A percentile compares a stretch with the other conserved stretches of the same genome.
Conservation (phyloP, 2,329 filamentous ascomycete genomes). For the Penicillium sp. region DNA sequence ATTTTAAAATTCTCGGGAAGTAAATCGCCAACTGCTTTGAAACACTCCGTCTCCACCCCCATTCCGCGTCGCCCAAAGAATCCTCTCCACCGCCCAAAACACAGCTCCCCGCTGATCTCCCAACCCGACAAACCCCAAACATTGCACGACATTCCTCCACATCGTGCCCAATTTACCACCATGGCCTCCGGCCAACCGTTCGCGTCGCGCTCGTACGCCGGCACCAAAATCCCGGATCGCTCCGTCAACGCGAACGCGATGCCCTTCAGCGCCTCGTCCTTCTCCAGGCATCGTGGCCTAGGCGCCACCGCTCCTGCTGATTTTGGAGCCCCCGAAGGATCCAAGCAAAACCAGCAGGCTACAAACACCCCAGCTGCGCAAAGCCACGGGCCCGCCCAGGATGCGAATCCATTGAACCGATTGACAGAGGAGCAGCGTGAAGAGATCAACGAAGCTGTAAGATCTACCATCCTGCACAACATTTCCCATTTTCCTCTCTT, state of each 20-base stretch:
- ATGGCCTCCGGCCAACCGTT: conserved; percentile 59
- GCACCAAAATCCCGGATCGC: conserved; percentile 55
- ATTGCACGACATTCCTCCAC: neutral
- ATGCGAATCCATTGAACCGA: conserved; percentile 52
- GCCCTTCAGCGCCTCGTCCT: conserved; percentile 45
- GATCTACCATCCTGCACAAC: conserved; percentile 33
- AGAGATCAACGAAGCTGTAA: conserved; percentile 89
- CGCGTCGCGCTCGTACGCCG: conserved; percentile 54
- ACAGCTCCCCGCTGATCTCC: conserved; percentile 4
- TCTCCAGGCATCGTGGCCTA: conserved; percentile 41
- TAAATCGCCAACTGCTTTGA: neutral
- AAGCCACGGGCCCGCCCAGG: conserved; percentile 46
- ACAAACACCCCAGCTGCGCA: conserved; percentile 39
- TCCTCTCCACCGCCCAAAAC: conserved; percentile 25
- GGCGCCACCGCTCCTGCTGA: conserved; percentile 29
- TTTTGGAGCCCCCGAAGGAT: conserved; percentile 25
- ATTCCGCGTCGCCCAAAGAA: conserved; percentile 26
- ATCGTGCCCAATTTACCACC: conserved; percentile 6
- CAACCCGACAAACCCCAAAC: conserved; percentile 7
- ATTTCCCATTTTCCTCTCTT: neutral
- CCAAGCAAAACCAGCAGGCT: conserved; percentile 30
- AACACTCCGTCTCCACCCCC: neutral
- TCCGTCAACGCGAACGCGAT: conserved; percentile 42
- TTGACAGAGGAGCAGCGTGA: conserved; percentile 87
- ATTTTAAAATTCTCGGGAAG: neutral